These are phyloP conservation scores for Diaporthe australafricana DNA, from an alignment of 2,329 filamentous ascomycete genomes.

Conservation along the genomic window DNA sequence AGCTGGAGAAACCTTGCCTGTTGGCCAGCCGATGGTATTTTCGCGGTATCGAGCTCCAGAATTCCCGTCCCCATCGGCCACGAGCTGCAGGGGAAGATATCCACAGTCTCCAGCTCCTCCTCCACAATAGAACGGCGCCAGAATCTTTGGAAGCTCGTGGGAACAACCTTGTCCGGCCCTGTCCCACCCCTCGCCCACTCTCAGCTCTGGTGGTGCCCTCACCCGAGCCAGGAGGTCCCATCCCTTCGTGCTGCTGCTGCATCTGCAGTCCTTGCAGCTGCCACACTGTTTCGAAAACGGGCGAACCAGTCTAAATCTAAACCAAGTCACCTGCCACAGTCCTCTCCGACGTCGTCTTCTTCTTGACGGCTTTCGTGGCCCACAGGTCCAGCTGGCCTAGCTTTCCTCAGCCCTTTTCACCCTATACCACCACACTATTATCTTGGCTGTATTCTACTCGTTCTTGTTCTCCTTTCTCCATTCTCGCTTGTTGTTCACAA, in stretches of 20 bases:
- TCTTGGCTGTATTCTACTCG: not conserved
- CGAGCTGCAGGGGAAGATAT: constrained; percentile 28
- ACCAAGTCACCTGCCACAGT: constrained; percentile 3
- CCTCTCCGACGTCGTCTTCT: not conserved
- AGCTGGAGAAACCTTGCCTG: constrained; percentile 28
- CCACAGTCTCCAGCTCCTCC: constrained; percentile 26
- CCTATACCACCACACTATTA: not conserved
- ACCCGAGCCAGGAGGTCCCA: not conserved
- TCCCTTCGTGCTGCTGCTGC: not conserved
- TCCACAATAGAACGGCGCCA: constrained; percentile 32
- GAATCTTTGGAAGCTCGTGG: constrained; percentile 34
- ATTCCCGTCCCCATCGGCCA: constrained; percentile 22
- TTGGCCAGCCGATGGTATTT: not conserved
- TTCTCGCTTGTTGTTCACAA: not conserved
- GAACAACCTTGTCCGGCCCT: constrained; percentile 32
- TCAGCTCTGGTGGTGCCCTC: not conserved
- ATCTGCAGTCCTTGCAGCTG: constrained; percentile 10
- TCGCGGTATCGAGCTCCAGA: constrained; percentile 21
- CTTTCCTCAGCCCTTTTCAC: not conserved
- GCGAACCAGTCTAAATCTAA: not conserved
- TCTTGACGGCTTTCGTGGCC: not conserved
- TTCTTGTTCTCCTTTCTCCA: not conserved
- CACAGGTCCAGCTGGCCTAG: not conserved
- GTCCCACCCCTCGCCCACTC: not conserved
- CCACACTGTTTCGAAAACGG: not conserved